Evolutionary conservation across 2,329 filamentous ascomycete species (phyloP).

Genomic region (Microdochium nivale): DNA sequence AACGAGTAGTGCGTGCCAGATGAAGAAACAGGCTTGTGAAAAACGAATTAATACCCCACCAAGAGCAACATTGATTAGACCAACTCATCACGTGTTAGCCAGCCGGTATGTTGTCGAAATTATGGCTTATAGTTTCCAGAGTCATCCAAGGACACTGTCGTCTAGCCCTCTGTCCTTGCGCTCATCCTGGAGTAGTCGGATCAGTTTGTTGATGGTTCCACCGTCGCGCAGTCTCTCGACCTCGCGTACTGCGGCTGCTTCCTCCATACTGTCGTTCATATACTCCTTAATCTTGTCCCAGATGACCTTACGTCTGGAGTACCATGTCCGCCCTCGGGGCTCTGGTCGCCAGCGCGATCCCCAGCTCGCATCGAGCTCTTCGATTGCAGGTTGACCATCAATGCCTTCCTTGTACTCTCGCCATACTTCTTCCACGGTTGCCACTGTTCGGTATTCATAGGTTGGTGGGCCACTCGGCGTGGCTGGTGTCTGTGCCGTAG

Average conservation of each 20-base stretch:
- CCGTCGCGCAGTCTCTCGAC: slow-evolving; percentile 25
- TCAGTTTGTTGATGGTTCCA: slow-evolving; percentile 27
- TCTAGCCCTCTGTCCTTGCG: slow-evolving; percentile 23
- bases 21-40: too few relatives aligned
- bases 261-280: slow-evolving; percentile 22
- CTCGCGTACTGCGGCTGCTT: slow-evolving; percentile 23
- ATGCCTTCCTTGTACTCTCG: slow-evolving; percentile 26
- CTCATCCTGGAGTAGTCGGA: slow-evolving; percentile 25
- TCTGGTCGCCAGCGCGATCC: slow-evolving; percentile 27
- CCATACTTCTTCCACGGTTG: slow-evolving; percentile 27
- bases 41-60: too few relatives aligned
- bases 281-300: slow-evolving; percentile 28
- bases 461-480: slow-evolving; percentile 18
- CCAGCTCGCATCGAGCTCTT: slow-evolving; percentile 24
- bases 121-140: background rate
- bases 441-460: slow-evolving; percentile 23
- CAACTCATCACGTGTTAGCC: too few relatives aligned
- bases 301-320: slow-evolving; percentile 27
- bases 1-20: too few relatives aligned
- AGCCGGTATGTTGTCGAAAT: background rate
- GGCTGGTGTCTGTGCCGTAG: slow-evolving; percentile 15
- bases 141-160: slow-evolving; percentile 13
- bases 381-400: slow-evolving; percentile 25
- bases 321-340: slow-evolving; percentile 26
- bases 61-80: background rate